These are phyloP conservation scores for Aeschynomene evenia DNA, from an alignment of 306 rosid species.

Conservation along the genomic window DNA sequence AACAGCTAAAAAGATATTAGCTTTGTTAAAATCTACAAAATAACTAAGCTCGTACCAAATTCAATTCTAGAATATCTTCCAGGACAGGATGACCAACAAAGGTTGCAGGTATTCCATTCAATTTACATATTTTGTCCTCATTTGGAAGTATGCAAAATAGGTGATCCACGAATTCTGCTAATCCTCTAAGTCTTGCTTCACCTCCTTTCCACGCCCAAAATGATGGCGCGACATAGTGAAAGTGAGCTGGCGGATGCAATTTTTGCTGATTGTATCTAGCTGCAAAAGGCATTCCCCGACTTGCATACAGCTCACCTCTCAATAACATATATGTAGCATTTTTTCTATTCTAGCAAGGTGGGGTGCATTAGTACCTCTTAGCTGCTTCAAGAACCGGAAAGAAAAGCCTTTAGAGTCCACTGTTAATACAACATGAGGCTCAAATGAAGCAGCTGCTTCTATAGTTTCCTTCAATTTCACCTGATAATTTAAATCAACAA, in stretches of 20 bases:
- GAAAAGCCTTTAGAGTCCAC: conserved; percentile 90
- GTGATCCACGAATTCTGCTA: conserved; percentile 76
- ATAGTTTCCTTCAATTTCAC: conserved; percentile 67
- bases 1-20: not conserved
- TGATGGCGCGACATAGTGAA: conserved; percentile 91
- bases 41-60: conserved; percentile 45
- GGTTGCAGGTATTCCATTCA: conserved; percentile 77
- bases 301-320: conserved; percentile 38
- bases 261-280: conserved; percentile 56
- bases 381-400: conserved; percentile 74
- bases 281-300: conserved; percentile 59
- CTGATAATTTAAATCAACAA: conserved; percentile 38
- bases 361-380: conserved; percentile 62
- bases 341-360: conserved; percentile 29
- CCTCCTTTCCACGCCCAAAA: conserved; percentile 99
- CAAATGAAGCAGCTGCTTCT: conserved; percentile 72
- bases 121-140: conserved; percentile 78
- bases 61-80: conserved; percentile 64
- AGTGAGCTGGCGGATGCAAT: conserved; percentile 55
- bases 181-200: conserved; percentile 76
- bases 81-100: conserved; percentile 89
- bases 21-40: not conserved
- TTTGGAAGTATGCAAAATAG: conserved; percentile 85
- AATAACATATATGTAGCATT: conserved; percentile 25
- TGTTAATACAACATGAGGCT: conserved; percentile 81